Evolutionary conservation across 1,139 yeast species (phyloP).

Genomic region (Magnusiomyces clavatus): DNA sequence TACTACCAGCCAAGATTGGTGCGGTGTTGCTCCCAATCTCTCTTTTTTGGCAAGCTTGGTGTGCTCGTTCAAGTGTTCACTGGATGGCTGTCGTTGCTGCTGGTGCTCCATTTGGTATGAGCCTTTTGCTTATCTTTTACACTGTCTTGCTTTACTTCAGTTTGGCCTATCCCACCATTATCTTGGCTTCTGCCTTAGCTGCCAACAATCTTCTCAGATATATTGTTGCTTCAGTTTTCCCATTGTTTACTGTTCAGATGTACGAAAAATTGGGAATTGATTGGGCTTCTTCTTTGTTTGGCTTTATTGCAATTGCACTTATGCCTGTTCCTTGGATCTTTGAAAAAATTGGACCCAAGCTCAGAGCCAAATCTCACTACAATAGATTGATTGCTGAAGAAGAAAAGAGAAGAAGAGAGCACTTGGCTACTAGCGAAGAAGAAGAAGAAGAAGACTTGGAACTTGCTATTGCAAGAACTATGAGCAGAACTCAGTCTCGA

Average conservation of each 20-base stretch:
- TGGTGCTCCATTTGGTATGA: slow-evolving; percentile 73
- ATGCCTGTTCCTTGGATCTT: slow-evolving; percentile 63
- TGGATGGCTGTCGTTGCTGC: slow-evolving; percentile 75
- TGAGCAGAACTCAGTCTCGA: not conserved
- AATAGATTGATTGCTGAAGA: slow-evolving; percentile 8
- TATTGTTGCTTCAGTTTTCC: slow-evolving; percentile 66
- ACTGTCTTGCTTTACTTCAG: slow-evolving; percentile 62
- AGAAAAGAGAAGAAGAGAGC: slow-evolving; percentile 1
- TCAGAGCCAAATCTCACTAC: slow-evolving; percentile 37
- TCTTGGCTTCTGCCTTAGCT: slow-evolving; percentile 70
- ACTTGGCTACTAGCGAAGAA: not conserved
- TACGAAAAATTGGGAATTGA: slow-evolving; percentile 46
- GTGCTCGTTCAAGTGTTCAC: slow-evolving; percentile 51
- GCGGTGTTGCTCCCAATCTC: slow-evolving; percentile 59
- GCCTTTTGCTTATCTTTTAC: slow-evolving; percentile 61
- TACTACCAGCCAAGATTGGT: slow-evolving; percentile 36
- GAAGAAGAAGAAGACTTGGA: not conserved
- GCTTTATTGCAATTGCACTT: slow-evolving; percentile 48
- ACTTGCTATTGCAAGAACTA: not conserved
- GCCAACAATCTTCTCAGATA: slow-evolving; percentile 70
- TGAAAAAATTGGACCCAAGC: slow-evolving; percentile 45
- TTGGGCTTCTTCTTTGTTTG: slow-evolving; percentile 61
- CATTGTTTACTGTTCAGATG: slow-evolving; percentile 60
- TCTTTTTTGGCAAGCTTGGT: slow-evolving; percentile 80
- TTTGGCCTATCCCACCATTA: slow-evolving; percentile 61